Conservation (phyloP, 768 basidiomycete genomes). For the Boletus subcaerulescens region DNA sequence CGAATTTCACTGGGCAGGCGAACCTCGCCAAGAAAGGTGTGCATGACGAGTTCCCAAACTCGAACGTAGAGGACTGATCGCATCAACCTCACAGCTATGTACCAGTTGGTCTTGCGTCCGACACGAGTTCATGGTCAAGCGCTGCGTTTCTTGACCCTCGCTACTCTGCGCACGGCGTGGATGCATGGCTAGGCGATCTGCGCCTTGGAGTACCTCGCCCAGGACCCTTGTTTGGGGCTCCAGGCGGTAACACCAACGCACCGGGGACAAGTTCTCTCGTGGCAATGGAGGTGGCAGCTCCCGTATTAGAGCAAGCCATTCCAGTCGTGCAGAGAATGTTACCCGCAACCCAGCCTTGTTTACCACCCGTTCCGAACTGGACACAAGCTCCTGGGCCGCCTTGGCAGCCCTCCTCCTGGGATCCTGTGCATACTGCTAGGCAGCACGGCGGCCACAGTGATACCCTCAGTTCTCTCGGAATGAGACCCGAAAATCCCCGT, state of each 20-base stretch:
- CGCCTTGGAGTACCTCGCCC: neutral
- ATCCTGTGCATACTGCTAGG: neutral
- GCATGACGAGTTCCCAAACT: neutral
- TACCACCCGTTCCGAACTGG: neutral
- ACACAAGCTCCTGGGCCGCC: neutral
- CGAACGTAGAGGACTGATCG: neutral
- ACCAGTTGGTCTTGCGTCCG: neutral
- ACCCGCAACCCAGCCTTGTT: neutral
- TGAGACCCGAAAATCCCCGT: neutral
- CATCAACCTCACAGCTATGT: neutral
- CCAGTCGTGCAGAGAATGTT: neutral
- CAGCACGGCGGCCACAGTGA: neutral
- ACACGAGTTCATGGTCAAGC: slow-evolving; percentile 2
- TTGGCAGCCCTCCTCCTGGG: slow-evolving; percentile 5
- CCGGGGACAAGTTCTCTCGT: neutral
- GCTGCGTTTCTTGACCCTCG: neutral
- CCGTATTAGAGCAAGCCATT: slow-evolving; percentile 2
- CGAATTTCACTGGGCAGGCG: neutral
- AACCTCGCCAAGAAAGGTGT: slow-evolving; percentile 11
- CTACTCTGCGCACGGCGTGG: neutral
- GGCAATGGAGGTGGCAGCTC: neutral
- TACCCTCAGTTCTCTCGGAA: neutral
- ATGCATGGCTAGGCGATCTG: neutral
- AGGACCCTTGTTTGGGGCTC: neutral
- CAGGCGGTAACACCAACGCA: neutral